Percentiles rank a stretch among this genome's conserved stretches.
These are phyloP conservation scores for Gelatoporia subvermispora DNA, from an alignment of 768 basidiomycete species.

Conservation along the genomic window DNA sequence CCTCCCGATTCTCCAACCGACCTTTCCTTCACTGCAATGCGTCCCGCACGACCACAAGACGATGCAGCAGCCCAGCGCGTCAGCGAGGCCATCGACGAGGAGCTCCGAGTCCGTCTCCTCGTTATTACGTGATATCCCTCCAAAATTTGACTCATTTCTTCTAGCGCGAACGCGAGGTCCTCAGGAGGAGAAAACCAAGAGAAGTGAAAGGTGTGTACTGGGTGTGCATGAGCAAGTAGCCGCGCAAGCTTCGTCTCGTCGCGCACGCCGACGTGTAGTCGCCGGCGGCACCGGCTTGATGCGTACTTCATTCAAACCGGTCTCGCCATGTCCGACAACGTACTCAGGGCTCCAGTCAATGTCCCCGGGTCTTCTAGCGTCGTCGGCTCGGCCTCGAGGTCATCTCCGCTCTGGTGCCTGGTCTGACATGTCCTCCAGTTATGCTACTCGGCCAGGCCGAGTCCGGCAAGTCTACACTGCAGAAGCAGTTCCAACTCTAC, in stretches of 20 bases:
- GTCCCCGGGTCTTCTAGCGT: no score
- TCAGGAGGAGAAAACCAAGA: constrained; percentile 12
- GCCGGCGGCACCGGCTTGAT: not conserved
- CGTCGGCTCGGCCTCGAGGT: not conserved
- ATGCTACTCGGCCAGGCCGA: constrained; percentile 32
- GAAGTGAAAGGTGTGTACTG: constrained; percentile 23
- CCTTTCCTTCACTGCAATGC: not conserved
- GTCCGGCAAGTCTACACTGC: constrained; percentile 73
- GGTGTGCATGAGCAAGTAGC: no score
- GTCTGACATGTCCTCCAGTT: constrained; percentile 10
- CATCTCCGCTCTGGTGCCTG: no score
- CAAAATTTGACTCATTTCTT: not conserved
- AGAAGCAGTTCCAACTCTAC: constrained; percentile 81
- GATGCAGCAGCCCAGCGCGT: constrained; percentile 16
- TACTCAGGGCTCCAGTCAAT: no score
- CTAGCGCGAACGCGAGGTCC: constrained; percentile 22
- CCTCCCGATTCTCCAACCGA: not conserved
- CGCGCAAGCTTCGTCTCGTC: not conserved
- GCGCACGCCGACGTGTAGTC: not conserved
- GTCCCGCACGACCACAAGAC: constrained; percentile 11
- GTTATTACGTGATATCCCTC: not conserved
- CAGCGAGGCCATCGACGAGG: constrained; percentile 19
- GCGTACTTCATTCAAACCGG: not conserved
- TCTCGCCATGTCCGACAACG: no score
- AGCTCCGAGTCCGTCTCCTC: constrained; percentile 12